Base-by-base conservation (phyloP, 2,329 filamentous ascomycete species). In the Penicillium sp. region DNA sequence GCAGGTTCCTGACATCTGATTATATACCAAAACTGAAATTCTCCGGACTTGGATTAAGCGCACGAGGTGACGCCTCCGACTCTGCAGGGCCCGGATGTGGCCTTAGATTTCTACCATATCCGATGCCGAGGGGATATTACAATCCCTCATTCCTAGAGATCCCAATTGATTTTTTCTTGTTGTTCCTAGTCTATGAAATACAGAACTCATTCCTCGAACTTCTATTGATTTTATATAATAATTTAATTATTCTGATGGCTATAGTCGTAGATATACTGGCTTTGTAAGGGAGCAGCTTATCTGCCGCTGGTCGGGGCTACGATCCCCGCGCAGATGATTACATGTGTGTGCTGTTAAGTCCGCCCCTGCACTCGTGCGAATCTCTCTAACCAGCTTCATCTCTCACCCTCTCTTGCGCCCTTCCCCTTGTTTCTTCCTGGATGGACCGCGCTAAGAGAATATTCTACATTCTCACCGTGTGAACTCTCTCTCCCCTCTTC, bases 241-340 rank as follows among this genome's bases (percentile, higher is more conserved):
- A 13, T 22, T 22, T 39, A 19, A 19, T 11, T 3, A 10, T 10
- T n/a, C 11, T 19, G 6, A 19, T 9, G 35, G 10, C 8, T 10
- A 10, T 39, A 39, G n/a, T 39, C n/a, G 45, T 29, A 31, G n/a
- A 31, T 29, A 57, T 54, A 58, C 49, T 52, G 44, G 24, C 56
- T 58, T 52, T 52, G 52, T 58, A 13, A 47, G 35, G 39, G 29
- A 33, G 21, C 31, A 43, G 50, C 56, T 58, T 58, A 58, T 58
- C 56, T 57, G 50, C 35, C 52, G 39, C 16, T 50, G 31, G 51
- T 57, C 46, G 52, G 48, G 43, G 35, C 33, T 56, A 33, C 49
- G 49, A 59, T 59, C 57, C 57, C 57, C 57, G 53, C 49, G 49
- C 52, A 47, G 49, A 35, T 55, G 51, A 58, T 52, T 58, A 58